phyloP scores from a whole-genome alignment of 2,329 filamentous ascomycete genomes.

The Aureobasidium sp. region DNA sequence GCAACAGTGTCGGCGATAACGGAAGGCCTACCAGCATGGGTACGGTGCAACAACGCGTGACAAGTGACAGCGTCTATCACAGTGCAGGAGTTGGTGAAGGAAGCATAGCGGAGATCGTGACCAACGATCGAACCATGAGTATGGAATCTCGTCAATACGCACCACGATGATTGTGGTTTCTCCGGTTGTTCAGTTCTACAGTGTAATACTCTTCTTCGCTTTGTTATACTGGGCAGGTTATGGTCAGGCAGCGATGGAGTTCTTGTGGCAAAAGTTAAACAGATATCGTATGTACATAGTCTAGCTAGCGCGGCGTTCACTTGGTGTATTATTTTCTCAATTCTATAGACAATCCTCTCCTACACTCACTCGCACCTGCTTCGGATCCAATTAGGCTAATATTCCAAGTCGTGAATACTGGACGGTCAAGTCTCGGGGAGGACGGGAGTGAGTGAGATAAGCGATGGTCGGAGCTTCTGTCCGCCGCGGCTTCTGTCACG shows the following conservation, averaged over 20 bases:
- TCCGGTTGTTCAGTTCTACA: neutral
- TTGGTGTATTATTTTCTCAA: neutral
- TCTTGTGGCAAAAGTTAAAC: neutral
- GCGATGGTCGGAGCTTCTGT: neutral
- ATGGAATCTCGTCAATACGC: conserved; percentile 4
- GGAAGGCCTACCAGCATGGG: conserved; percentile 16
- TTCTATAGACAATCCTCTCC: neutral
- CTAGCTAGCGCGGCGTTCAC: conserved; percentile 1
- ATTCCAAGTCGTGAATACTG: neutral
- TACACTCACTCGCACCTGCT: neutral
- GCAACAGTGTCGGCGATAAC: neutral
- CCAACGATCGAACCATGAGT: conserved; percentile 13
- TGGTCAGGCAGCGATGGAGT: neutral
- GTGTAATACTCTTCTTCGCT: neutral
- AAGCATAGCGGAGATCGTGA: conserved; percentile 14
- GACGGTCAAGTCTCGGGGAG: neutral
- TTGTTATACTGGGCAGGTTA: neutral
- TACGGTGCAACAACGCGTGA: conserved; percentile 14
- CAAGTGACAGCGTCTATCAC: conserved; percentile 15
- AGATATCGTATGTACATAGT: conserved; percentile 1
- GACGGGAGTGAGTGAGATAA: neutral
- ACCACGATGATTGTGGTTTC: neutral
- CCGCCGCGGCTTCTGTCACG: neutral
- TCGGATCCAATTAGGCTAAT: neutral
- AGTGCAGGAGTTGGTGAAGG: conserved; percentile 14